Percentiles rank a stretch among this genome's conserved stretches.
phyloP scores from a whole-genome alignment of 2,329 filamentous ascomycete genomes.

The Penicillium italicum region DNA sequence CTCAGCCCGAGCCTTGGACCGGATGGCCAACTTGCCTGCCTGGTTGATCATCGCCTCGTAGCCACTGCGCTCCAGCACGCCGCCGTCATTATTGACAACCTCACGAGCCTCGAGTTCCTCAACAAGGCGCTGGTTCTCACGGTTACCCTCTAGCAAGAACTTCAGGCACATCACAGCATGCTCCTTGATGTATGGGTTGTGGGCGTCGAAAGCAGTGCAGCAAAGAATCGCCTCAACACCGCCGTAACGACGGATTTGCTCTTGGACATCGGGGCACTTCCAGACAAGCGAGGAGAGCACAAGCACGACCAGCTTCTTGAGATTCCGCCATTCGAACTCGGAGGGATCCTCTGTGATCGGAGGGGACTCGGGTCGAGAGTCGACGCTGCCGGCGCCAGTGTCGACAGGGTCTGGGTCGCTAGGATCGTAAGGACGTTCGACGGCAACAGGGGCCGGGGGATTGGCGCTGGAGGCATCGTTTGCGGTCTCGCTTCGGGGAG shows the following conservation, averaged over 20 bases:
- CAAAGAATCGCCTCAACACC: conserved; percentile 84
- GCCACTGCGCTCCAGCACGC: conserved; percentile 41
- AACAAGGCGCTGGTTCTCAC: conserved; percentile 53
- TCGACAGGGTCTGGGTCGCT: conserved; percentile 41
- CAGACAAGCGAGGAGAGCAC: conserved; percentile 87
- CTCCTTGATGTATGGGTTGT: conserved; percentile 92
- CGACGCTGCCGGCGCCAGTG: conserved; percentile 36
- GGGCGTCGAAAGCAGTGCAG: conserved; percentile 85
- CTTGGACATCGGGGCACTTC: conserved; percentile 78
- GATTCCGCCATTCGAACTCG: conserved; percentile 70
- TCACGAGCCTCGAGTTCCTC: conserved; percentile 47
- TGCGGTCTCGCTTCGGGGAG: conserved; percentile 29
- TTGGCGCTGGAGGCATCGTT: conserved; percentile 31
- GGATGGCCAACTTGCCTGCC: conserved; percentile 42
- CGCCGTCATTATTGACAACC: conserved; percentile 41
- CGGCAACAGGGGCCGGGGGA: conserved; percentile 43
- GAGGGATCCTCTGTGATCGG: conserved; percentile 59
- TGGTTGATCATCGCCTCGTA: conserved; percentile 44
- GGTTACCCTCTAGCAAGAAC: conserved; percentile 56
- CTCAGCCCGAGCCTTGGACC: conserved; percentile 30
- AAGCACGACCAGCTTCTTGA: conserved; percentile 89
- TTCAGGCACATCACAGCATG: conserved; percentile 86
- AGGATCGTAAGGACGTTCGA: conserved; percentile 65
- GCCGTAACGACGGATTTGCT: conserved; percentile 78
- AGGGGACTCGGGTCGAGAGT: conserved; percentile 46